Conservation (phyloP, 805 yeast genomes). For the Saturnispora sekii region DNA sequence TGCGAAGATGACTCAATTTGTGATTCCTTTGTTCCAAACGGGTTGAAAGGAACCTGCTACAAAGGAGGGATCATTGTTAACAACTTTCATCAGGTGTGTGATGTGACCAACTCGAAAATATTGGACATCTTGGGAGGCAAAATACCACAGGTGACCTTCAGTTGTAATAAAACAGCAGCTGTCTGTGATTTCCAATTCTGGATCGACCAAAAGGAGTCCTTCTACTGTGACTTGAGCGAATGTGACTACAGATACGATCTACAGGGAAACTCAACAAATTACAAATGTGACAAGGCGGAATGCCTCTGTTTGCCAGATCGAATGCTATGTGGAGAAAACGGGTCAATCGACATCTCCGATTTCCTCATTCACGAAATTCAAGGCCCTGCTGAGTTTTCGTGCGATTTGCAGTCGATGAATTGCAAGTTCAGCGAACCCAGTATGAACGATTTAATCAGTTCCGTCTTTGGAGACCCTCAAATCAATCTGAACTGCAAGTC, state of each 20-base stretch:
- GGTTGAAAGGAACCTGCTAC: constrained; percentile 81
- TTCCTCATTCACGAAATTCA: constrained; percentile 79
- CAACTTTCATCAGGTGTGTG: constrained; percentile 81
- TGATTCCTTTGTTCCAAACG: constrained; percentile 77
- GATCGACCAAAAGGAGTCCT: constrained; percentile 86
- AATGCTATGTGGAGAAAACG: constrained; percentile 89
- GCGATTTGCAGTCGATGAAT: constrained; percentile 50
- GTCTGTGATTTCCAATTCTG: constrained; percentile 89
- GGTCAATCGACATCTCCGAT: constrained; percentile 90
- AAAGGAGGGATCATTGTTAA: constrained; percentile 75
- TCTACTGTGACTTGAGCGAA: constrained; percentile 72
- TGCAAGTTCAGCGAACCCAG: constrained; percentile 91
- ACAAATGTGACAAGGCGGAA: constrained; percentile 65
- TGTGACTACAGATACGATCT: constrained; percentile 66
- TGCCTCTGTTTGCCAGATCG: constrained; percentile 89
- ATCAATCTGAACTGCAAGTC: constrained; percentile 74
- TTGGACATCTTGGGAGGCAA: constrained; percentile 69
- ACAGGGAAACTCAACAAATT: constrained; percentile 55
- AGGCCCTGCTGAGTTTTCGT: constrained; percentile 90
- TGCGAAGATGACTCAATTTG: constrained; percentile 70
- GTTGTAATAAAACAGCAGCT: constrained; percentile 60
- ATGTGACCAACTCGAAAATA: constrained; percentile 85
- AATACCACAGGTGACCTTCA: constrained; percentile 85
- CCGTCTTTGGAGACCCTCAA: constrained; percentile 91
- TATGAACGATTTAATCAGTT: constrained; percentile 83